phyloP scores from a whole-genome alignment of 208 protist species.

The Leishmania amazonensis region DNA sequence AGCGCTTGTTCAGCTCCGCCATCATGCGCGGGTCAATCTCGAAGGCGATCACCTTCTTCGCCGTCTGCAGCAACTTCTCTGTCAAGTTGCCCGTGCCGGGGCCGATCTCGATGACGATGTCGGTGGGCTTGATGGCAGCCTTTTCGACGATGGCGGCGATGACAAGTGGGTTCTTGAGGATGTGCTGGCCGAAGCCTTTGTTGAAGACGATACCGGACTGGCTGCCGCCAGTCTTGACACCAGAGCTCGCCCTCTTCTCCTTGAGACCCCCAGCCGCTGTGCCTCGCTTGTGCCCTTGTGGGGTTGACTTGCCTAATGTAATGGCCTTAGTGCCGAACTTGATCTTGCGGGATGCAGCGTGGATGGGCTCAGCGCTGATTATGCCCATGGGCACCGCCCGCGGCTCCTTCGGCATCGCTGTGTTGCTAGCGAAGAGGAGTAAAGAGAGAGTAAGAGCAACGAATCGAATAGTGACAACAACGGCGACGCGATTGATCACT shows the following conservation, averaged over 20 bases:
- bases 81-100: conserved; percentile 99
- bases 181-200: conserved; percentile 98
- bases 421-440: background rate
- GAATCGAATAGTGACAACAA: background rate
- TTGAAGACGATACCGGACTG: conserved; percentile 95
- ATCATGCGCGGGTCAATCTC: conserved; percentile 99
- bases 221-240: conserved; percentile 70
- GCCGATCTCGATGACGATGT: conserved; percentile 99
- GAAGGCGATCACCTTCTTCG: conserved; percentile 98
- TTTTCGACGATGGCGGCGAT: conserved; percentile 98
- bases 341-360: conserved; percentile 56
- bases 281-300: conserved; percentile 33
- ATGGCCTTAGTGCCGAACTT: conserved; percentile 79
- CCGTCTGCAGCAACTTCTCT: conserved; percentile 96
- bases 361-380: conserved; percentile 72
- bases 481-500: background rate
- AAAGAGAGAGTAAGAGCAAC: background rate
- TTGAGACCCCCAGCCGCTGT: conserved; percentile 30
- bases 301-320: conserved; percentile 66
- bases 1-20: conserved; percentile 99
- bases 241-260: conserved; percentile 38
- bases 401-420: conserved; percentile 70
- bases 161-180: conserved; percentile 99
- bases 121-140: conserved; percentile 95
- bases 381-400: conserved; percentile 84